phyloP scores from a whole-genome alignment of 2,329 filamentous ascomycete genomes.

The Ophiostoma himal-ulmi region DNA sequence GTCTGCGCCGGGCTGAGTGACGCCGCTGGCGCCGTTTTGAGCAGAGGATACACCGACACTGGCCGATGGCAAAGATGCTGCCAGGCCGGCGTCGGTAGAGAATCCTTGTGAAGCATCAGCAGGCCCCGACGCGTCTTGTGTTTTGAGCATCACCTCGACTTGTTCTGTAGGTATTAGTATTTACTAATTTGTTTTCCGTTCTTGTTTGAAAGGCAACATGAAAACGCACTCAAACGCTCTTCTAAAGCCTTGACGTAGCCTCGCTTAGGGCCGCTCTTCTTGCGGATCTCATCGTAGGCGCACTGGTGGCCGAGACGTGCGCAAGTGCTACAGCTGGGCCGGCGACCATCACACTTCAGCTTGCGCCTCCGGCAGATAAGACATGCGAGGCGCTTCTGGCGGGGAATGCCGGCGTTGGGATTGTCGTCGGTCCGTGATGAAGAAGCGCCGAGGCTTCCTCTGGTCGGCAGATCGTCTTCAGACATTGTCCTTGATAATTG shows the following conservation, averaged over 20 bases:
- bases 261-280: slow-evolving; percentile 90
- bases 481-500: slow-evolving; percentile 30
- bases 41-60: background rate
- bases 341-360: slow-evolving; percentile 77
- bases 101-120: background rate
- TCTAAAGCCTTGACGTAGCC: slow-evolving; percentile 93
- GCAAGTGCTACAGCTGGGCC: slow-evolving; percentile 84
- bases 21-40: background rate
- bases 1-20: background rate
- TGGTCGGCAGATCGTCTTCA: slow-evolving; percentile 27
- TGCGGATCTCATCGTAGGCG: slow-evolving; percentile 84
- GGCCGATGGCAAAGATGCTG: slow-evolving; percentile 25
- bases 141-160: slow-evolving; percentile 85
- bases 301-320: slow-evolving; percentile 80
- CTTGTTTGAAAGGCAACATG: background rate
- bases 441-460: slow-evolving; percentile 19
- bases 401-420: slow-evolving; percentile 56
- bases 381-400: slow-evolving; percentile 90
- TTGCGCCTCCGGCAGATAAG: slow-evolving; percentile 91
- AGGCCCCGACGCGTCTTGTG: slow-evolving; percentile 49
- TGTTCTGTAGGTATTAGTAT: slow-evolving; percentile 55
- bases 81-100: slow-evolving; percentile 22
- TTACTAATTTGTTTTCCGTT: background rate
- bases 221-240: slow-evolving; percentile 75
- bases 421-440: slow-evolving; percentile 23